A percentile compares a stretch with the other conserved stretches of the same genome.
Evolutionary conservation across 805 yeast genomes (phyloP).

Genomic region (Komagataella mondaviorum): DNA sequence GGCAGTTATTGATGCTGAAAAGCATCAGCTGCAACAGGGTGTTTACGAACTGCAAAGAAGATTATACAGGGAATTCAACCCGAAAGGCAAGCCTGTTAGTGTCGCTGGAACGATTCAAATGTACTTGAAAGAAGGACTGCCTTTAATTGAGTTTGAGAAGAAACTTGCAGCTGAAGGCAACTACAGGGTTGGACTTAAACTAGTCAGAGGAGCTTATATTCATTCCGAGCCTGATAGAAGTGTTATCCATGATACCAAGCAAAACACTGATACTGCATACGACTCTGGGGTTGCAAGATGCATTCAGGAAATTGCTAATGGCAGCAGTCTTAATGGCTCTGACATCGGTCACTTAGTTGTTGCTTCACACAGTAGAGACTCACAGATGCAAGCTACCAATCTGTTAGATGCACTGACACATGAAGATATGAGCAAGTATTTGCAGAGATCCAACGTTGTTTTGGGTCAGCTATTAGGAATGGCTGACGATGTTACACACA

Average conservation of each 20-base stretch:
- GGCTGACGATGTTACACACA: constrained; percentile 83
- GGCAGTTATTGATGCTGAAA: constrained; percentile 85
- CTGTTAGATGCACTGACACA: constrained; percentile 20
- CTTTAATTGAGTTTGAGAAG: constrained; percentile 48
- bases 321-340: constrained; percentile 23
- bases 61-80: constrained; percentile 63
- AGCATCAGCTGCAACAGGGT: constrained; percentile 76
- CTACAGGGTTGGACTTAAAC: constrained; percentile 74
- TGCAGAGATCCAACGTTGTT: constrained; percentile 47
- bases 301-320: constrained; percentile 38
- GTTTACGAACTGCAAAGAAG: constrained; percentile 84
- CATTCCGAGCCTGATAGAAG: constrained; percentile 72
- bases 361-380: constrained; percentile 78
- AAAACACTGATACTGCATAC: constrained; percentile 68
- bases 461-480: constrained; percentile 89
- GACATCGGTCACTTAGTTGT: constrained; percentile 70
- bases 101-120: constrained; percentile 90
- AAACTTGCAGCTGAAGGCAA: constrained; percentile 42
- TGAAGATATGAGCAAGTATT: constrained; percentile 5
- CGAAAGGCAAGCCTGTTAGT: constrained; percentile 37
- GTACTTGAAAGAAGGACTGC: constrained; percentile 65
- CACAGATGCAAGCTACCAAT: constrained; percentile 62
- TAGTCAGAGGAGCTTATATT: constrained; percentile 92
- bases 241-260: constrained; percentile 65
- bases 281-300: constrained; percentile 54